A percentile compares a stretch with the other conserved stretches of the same genome.
Evolutionary conservation across 2,329 filamentous ascomycete genomes (phyloP).

Genomic region (Claviceps arundinis): DNA sequence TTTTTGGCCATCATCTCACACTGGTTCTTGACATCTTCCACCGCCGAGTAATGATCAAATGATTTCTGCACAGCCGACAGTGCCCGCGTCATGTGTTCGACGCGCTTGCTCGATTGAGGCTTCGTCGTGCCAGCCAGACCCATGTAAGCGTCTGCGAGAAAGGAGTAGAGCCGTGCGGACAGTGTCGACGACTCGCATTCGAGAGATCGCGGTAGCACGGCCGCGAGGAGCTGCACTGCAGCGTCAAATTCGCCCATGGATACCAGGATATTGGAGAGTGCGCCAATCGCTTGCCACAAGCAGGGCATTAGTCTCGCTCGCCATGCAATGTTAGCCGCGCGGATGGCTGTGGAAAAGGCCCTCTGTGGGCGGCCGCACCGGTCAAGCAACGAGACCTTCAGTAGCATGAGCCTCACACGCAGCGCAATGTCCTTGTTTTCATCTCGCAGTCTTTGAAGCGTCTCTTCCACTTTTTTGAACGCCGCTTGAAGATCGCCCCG

Average conservation of each 20-base stretch:
- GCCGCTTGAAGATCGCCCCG: slow-evolving; percentile 34
- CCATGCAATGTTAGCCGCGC: slow-evolving; percentile 62
- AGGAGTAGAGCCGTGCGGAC: slow-evolving; percentile 52
- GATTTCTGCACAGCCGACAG: slow-evolving; percentile 48
- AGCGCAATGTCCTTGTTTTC: slow-evolving; percentile 44
- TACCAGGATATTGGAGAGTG: slow-evolving; percentile 55
- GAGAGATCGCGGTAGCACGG: slow-evolving; percentile 61
- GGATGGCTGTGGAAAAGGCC: slow-evolving; percentile 63
- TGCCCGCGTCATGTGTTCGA: slow-evolving; percentile 45
- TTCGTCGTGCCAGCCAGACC: slow-evolving; percentile 51
- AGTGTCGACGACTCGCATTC: slow-evolving; percentile 54
- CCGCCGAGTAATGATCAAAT: slow-evolving; percentile 48
- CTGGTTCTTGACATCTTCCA: slow-evolving; percentile 54
- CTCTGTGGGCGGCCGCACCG: slow-evolving; percentile 56
- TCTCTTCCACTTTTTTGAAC: slow-evolving; percentile 32
- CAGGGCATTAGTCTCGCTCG: slow-evolving; percentile 53
- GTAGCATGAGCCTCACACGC: slow-evolving; percentile 55
- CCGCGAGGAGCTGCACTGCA: slow-evolving; percentile 49
- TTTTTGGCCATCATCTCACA: slow-evolving; percentile 75
- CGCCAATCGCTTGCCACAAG: slow-evolving; percentile 60
- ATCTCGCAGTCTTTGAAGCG: slow-evolving; percentile 28
- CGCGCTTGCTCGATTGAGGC: slow-evolving; percentile 29
- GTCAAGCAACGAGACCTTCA: slow-evolving; percentile 60
- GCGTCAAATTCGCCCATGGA: slow-evolving; percentile 58
- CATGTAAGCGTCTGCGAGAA: slow-evolving; percentile 66